Base-by-base conservation (phyloP, 2,329 filamentous ascomycete genomes). In the Neonectria punicea region DNA sequence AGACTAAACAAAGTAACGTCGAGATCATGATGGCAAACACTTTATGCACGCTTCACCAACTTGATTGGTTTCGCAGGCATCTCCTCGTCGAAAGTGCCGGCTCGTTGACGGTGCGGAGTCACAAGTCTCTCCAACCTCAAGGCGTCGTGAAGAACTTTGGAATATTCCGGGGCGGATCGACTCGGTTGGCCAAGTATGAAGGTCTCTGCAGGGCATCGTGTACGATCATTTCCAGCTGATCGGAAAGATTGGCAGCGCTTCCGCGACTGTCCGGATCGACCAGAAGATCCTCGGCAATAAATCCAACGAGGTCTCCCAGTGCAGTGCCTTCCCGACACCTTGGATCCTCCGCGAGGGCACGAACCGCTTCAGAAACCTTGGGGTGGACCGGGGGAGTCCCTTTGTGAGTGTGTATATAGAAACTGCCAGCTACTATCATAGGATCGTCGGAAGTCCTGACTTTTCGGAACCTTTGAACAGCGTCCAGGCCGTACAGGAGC, bases 401-500 rank as follows among this genome's bases (percentile, higher is more conserved):
- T 8, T 55, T 28, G 2, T 53, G 32, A 1, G 11, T 11, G 22
- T 50, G 50, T n/a, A 39, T 25, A 10, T 66, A 69, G 22, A 69
- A 68, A 44, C 51, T 66, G 11, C 64, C 64, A 4, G 30, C 25
- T 1, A 20, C 25, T 2, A 64, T 55, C 18, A 58, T 61, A 2
- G 57, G 54, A 20, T 65, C 53, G 28, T 57, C 30, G 2, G 66
- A 25, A 14, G 30, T 43, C 18, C 68, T 49, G 1, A 16, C 43
- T 9, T 32, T 22, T 2, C 59, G 49, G 41, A 71, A 68, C 1
- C 25, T n/a, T 2, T 44, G 16, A 5, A 70, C 58, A 0, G 49
- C 50, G 10, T 32, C 18, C 2, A 20, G 20, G 9, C 70, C 44
- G 16, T 60, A 64, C 1, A 69, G 34, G 3, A 70, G 41, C 68